These are phyloP conservation scores for Neopestalotiopsis rosae DNA, from an alignment of 2,329 filamentous ascomycete species.

Conservation along the genomic window DNA sequence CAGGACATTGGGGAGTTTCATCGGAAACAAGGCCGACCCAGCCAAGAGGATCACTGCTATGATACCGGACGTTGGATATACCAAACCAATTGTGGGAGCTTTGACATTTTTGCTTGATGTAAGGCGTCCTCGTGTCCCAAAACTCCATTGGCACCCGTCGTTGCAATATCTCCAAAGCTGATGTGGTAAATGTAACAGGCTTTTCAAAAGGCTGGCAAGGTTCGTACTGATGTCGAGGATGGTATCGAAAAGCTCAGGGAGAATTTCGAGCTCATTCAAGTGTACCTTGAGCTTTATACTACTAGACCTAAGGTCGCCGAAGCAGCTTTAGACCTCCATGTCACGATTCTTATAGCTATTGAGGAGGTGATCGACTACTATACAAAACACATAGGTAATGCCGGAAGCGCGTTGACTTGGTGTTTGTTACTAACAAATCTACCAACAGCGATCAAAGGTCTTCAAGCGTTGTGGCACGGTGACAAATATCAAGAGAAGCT, in stretches of 20 bases:
- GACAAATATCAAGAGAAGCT: neutral
- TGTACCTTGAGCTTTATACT: neutral
- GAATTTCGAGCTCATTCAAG: neutral
- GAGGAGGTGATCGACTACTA: neutral
- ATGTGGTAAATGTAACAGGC: neutral
- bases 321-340: neutral
- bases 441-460: neutral
- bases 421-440: too few species aligned
- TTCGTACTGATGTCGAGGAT: neutral
- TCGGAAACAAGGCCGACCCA: neutral
- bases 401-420: too few species aligned
- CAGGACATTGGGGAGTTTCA: neutral
- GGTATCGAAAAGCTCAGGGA: neutral
- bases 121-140: neutral
- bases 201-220: neutral
- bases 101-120: neutral
- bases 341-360: neutral
- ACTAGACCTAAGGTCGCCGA: neutral
- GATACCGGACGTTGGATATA: neutral
- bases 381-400: neutral
- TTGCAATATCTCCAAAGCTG: neutral
- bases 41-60: neutral
- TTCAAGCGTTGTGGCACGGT: neutral
- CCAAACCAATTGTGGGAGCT: neutral
- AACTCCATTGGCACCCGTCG: accelerated